Conservation (phyloP, 805 yeast species). For the Suhomyces faveliae region DNA sequence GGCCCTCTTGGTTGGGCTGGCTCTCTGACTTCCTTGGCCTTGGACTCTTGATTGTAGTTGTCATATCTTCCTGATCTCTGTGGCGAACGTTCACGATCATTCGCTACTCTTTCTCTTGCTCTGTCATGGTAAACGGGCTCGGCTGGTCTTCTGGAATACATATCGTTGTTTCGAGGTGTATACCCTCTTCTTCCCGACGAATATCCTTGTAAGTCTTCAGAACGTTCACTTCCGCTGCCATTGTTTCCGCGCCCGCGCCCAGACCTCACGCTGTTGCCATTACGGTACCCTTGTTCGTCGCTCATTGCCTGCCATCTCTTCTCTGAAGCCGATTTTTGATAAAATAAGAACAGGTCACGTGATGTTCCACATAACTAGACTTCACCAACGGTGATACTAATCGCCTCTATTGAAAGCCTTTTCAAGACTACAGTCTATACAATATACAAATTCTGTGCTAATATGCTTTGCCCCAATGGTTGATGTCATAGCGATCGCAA, state of each 20-base stretch:
- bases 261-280: background rate
- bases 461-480: too few relatives aligned
- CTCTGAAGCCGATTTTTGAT: background rate
- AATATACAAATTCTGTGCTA: too few relatives aligned
- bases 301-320: conserved; percentile 1
- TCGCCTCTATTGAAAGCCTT: too few relatives aligned
- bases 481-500: too few relatives aligned
- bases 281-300: background rate
- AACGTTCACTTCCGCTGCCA: background rate
- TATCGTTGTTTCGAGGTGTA: background rate
- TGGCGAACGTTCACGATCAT: background rate
- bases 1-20: background rate
- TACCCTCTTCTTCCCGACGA: conserved; percentile 7
- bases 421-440: too few relatives aligned
- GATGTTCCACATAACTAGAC: background rate
- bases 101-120: conserved; percentile 7
- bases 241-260: background rate
- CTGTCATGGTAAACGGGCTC: conserved; percentile 6
- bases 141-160: conserved; percentile 2
- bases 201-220: conserved; percentile 4
- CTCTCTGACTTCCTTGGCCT: background rate
- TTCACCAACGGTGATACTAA: too few relatives aligned
- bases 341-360: background rate
- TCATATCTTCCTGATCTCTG: conserved; percentile 4
- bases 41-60: conserved; percentile 1